Evolutionary conservation across 176 grass and related monocot genomes (phyloP).

Genomic region (Oryza meridionalis): DNA sequence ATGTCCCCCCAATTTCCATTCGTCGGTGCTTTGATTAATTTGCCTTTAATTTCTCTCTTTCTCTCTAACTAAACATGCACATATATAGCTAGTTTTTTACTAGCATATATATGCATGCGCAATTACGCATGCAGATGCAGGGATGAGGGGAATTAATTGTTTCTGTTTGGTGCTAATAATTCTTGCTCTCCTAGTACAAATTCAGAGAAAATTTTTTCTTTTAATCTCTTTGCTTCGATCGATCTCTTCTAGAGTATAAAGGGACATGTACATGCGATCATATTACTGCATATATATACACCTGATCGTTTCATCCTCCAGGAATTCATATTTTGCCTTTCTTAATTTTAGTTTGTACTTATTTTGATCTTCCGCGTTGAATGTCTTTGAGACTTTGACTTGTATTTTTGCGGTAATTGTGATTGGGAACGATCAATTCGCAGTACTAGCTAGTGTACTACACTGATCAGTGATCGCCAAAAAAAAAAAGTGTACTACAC

Average conservation of each 20-base stretch:
- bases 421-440: neutral
- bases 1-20: conserved; percentile 2
- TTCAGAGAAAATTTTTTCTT: neutral
- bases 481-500: too few species aligned
- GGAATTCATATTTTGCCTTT: neutral
- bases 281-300: neutral
- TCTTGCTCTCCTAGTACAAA: neutral
- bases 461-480: too few species aligned
- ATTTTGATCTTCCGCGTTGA: neutral
- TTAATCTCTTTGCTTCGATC: neutral
- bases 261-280: neutral
- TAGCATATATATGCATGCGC: neutral
- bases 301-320: neutral
- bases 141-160: neutral
- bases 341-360: neutral
- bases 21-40: conserved; percentile 6
- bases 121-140: neutral
- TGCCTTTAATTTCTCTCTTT: neutral
- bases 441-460: too few species aligned
- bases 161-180: neutral
- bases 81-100: too few species aligned
- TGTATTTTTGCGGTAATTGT: neutral
- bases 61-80: neutral
- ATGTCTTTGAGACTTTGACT: neutral
- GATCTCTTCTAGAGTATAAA: neutral